A percentile compares a stretch with the other conserved stretches of the same genome.
Conservation (phyloP, 1,139 yeast species). For the Tardiomyces digboiensis region DNA sequence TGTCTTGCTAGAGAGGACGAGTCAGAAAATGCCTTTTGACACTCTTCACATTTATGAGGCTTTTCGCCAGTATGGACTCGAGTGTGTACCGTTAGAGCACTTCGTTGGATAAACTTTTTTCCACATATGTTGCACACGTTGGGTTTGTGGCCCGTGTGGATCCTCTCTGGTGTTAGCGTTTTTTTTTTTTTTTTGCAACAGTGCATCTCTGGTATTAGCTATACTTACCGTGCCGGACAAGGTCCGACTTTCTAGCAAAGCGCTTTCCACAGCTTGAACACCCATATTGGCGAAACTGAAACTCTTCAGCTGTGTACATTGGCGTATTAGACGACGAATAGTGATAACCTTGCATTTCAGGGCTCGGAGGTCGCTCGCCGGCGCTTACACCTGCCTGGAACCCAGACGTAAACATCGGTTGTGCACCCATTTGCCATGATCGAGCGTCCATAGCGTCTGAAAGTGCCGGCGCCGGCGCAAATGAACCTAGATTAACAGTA, state of each 20-base stretch:
- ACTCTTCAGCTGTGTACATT: neutral
- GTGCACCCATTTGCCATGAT: too few species aligned
- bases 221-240: conserved; percentile 41
- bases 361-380: too few species aligned
- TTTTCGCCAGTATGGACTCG: conserved; percentile 88
- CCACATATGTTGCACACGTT: conserved; percentile 27
- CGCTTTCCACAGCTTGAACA: conserved; percentile 23
- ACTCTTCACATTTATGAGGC: conserved; percentile 29
- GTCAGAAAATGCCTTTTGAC: conserved; percentile 30
- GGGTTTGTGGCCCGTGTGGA: conserved; percentile 74
- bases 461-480: too few species aligned
- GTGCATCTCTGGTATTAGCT: too few species aligned
- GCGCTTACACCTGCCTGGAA: neutral
- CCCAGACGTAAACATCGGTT: too few species aligned
- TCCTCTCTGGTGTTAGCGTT: conserved; percentile 34
- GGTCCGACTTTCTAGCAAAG: conserved; percentile 56
- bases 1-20: conserved; percentile 33
- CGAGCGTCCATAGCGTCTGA: too few species aligned
- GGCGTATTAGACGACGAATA: too few species aligned
- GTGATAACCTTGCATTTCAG: too few species aligned
- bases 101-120: conserved; percentile 59
- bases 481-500: too few species aligned
- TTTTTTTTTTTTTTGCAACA: too few species aligned
- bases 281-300: conserved; percentile 9
- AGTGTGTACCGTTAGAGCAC: conserved; percentile 62